Conservation (phyloP, 2,329 filamentous ascomycete genomes). For the Fusarium buxicola region DNA sequence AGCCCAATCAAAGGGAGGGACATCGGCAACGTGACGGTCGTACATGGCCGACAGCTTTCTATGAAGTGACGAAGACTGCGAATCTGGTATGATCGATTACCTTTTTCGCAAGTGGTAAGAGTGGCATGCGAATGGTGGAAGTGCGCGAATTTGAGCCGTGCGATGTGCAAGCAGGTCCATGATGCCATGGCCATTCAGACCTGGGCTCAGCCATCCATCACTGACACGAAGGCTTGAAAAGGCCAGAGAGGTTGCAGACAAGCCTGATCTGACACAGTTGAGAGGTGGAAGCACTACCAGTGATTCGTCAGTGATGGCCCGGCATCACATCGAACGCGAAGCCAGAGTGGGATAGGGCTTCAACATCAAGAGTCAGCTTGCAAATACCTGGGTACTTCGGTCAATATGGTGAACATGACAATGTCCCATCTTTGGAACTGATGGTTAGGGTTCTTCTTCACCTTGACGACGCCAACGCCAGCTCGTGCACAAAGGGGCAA, state of each 20-base stretch:
- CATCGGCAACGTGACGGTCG: slow-evolving; percentile 42
- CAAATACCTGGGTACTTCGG: slow-evolving; percentile 22
- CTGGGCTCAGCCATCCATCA: slow-evolving; percentile 34
- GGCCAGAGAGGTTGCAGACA: slow-evolving; percentile 14
- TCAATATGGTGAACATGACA: slow-evolving; percentile 19
- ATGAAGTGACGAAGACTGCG: slow-evolving; percentile 19
- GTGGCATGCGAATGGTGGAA: slow-evolving; percentile 21
- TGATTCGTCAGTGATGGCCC: slow-evolving; percentile 22
- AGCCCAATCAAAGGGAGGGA: slow-evolving; percentile 42
- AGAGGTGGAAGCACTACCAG: slow-evolving; percentile 7
- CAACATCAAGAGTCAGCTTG: slow-evolving; percentile 6
- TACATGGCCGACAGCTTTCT: slow-evolving; percentile 23
- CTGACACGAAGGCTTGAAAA: slow-evolving; percentile 30
- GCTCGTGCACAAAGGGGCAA: slow-evolving; percentile 22
- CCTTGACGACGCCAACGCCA: slow-evolving; percentile 13
- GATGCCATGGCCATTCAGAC: slow-evolving; percentile 27
- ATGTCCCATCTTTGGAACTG: slow-evolving; percentile 33
- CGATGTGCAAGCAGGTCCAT: slow-evolving; percentile 24
- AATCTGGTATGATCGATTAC: slow-evolving; percentile 26
- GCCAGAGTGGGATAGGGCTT: slow-evolving; percentile 18
- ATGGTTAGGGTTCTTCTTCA: slow-evolving; percentile 37
- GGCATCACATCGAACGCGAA: slow-evolving; percentile 18
- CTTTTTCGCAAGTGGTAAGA: slow-evolving; percentile 13
- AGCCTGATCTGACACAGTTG: slow-evolving; percentile 6
- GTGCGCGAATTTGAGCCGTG: slow-evolving; percentile 41